Evolutionary conservation across 345 rosid genomes (phyloP).

Genomic region (Hibiscus syriacus): DNA sequence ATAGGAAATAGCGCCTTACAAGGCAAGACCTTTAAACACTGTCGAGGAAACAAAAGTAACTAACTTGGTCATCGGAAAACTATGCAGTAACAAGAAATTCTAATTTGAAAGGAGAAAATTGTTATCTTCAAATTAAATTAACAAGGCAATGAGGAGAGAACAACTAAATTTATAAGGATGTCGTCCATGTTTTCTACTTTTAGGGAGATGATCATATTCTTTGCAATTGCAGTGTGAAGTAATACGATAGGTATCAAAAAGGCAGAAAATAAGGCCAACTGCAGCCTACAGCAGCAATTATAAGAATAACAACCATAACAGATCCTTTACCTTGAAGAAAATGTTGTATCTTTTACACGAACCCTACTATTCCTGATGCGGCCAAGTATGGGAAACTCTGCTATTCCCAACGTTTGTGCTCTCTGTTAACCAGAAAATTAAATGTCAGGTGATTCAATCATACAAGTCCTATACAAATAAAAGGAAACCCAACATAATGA

Average conservation of each 20-base stretch:
- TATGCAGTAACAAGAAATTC: not conserved
- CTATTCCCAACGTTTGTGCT: slow-evolving; percentile 76
- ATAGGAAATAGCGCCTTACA: too few species aligned
- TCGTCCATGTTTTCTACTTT: too few species aligned
- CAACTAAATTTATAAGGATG: too few species aligned
- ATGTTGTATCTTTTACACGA: slow-evolving; percentile 77
- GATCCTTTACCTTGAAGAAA: slow-evolving; percentile 70
- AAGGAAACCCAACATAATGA: not conserved
- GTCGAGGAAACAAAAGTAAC: not conserved
- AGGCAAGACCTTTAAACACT: not conserved
- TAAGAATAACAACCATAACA: not conserved
- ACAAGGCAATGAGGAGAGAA: not conserved
- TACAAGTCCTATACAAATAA: slow-evolving; percentile 8
- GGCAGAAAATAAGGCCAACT: not conserved
- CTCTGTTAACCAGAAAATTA: slow-evolving; percentile 41
- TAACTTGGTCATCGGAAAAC: not conserved
- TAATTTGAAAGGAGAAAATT: not conserved
- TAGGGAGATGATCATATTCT: too few species aligned
- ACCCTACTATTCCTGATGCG: slow-evolving; percentile 84
- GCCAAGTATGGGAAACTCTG: slow-evolving; percentile 84
- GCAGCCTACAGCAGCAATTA: not conserved
- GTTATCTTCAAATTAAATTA: not conserved
- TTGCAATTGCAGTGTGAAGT: too few species aligned
- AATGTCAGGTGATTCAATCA: not conserved
- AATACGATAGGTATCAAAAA: not conserved